phyloP scores from a whole-genome alignment of 495 filamentous ascomycete species.

The Annulohypoxylon moriforme region DNA sequence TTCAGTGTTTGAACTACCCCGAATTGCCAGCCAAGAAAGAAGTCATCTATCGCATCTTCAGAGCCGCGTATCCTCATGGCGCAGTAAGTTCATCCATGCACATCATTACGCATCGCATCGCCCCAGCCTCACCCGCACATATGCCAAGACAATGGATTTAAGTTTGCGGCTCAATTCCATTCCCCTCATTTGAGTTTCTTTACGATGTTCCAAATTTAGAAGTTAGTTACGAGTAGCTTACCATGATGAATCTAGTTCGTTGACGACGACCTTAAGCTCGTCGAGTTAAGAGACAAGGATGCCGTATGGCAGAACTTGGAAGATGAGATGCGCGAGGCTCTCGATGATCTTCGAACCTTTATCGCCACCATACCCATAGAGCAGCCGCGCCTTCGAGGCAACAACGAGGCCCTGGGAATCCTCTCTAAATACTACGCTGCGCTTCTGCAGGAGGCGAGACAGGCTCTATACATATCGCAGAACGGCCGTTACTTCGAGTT shows the following conservation, averaged over 20 bases:
- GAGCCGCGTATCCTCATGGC: conserved; percentile 39
- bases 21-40: conserved; percentile 35
- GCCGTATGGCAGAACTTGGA: conserved; percentile 11
- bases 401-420: neutral
- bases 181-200: neutral
- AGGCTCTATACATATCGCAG: conserved; percentile 20
- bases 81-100: conserved; percentile 34
- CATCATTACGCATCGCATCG: neutral
- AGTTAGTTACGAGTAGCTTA: neutral
- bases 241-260: conserved; percentile 22
- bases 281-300: conserved; percentile 31
- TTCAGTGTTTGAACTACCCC: conserved; percentile 22
- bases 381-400: neutral
- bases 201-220: neutral
- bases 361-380: neutral
- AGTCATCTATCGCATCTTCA: conserved; percentile 36
- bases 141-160: neutral
- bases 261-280: conserved; percentile 29
- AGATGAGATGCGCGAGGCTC: conserved; percentile 6
- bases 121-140: conserved; percentile 21
- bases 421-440: conserved; percentile 2
- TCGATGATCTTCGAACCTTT: neutral
- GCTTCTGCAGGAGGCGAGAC: conserved; percentile 11
- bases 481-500: conserved; percentile 39
- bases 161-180: neutral